Evolutionary conservation across 345 rosid species (phyloP).

Genomic region (thale cress (Arabidopsis thaliana)): DNA sequence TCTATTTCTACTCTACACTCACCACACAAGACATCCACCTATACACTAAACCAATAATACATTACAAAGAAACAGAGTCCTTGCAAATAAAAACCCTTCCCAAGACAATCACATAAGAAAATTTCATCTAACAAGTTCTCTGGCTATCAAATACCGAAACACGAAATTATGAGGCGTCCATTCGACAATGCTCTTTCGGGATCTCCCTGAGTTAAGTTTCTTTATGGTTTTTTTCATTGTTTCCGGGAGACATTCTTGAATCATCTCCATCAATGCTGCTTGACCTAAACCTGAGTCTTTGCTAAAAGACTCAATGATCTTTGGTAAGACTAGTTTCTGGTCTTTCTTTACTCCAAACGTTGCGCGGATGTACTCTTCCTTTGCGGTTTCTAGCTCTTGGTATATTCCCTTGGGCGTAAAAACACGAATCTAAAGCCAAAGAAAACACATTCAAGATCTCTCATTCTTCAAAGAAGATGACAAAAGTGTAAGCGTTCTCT

Average conservation of each 20-base stretch:
- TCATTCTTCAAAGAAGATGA: neutral
- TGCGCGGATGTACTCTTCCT: constrained; percentile 86
- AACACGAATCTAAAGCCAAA: constrained; percentile 62
- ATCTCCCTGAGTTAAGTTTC: constrained; percentile 63
- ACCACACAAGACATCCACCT: constrained; percentile 19
- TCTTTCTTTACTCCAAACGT: constrained; percentile 71
- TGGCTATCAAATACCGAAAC: constrained; percentile 83
- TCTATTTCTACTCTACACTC: constrained; percentile 36
- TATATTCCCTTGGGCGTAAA: constrained; percentile 73
- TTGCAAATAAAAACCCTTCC: constrained; percentile 15
- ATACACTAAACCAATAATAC: constrained; percentile 24
- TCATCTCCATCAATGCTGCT: constrained; percentile 66
- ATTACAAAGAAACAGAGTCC: constrained; percentile 15
- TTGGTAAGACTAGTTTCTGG: constrained; percentile 80
- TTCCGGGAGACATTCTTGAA: constrained; percentile 71
- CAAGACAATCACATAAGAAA: neutral
- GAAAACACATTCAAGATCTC: constrained; percentile 24
- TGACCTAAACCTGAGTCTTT: constrained; percentile 73
- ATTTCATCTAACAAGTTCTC: constrained; percentile 67
- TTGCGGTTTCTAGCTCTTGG: constrained; percentile 84
- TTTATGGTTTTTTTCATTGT: constrained; percentile 54
- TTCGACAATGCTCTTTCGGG: constrained; percentile 66
- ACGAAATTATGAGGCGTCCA: constrained; percentile 89
- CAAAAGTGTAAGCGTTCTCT: constrained; percentile 25
- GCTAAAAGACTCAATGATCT: constrained; percentile 71